These are phyloP conservation scores for Aureobasidium vineae DNA, from an alignment of 2,329 filamentous ascomycete species.

Conservation along the genomic window DNA sequence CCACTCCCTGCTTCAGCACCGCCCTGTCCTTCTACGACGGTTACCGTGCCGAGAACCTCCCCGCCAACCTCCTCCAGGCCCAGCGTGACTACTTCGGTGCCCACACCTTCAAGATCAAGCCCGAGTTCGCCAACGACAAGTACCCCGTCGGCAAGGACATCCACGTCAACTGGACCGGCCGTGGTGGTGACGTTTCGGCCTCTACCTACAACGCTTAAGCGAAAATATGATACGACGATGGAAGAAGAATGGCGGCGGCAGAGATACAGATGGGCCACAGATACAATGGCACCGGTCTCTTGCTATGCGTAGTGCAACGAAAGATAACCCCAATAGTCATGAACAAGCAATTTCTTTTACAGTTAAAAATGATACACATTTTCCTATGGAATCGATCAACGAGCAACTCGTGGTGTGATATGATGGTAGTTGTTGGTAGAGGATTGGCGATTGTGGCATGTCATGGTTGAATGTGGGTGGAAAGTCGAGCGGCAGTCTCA, in stretches of 20 bases:
- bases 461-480: background rate
- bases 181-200: constrained; percentile 94
- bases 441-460: constrained; percentile 6
- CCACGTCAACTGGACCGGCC: constrained; percentile 99
- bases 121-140: constrained; percentile 53
- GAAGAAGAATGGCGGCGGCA: constrained; percentile 10
- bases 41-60: constrained; percentile 94
- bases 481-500: background rate
- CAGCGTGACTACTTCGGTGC: constrained; percentile 98
- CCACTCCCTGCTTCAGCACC: constrained; percentile 93
- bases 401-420: background rate
- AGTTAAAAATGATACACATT: constrained; percentile 17
- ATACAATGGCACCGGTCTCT: constrained; percentile 4
- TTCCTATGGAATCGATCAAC: background rate
- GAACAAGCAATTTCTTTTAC: constrained; percentile 26
- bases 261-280: constrained; percentile 14
- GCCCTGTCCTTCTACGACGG: constrained; percentile 98
- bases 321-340: constrained; percentile 22
- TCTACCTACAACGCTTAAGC: constrained; percentile 94
- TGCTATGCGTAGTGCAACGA: constrained; percentile 26
- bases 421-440: background rate
- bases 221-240: constrained; percentile 19
- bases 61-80: constrained; percentile 96
- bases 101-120: constrained; percentile 56
- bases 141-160: constrained; percentile 85